Conservation (phyloP, 495 filamentous ascomycete genomes). For the Bacidia rubella region DNA sequence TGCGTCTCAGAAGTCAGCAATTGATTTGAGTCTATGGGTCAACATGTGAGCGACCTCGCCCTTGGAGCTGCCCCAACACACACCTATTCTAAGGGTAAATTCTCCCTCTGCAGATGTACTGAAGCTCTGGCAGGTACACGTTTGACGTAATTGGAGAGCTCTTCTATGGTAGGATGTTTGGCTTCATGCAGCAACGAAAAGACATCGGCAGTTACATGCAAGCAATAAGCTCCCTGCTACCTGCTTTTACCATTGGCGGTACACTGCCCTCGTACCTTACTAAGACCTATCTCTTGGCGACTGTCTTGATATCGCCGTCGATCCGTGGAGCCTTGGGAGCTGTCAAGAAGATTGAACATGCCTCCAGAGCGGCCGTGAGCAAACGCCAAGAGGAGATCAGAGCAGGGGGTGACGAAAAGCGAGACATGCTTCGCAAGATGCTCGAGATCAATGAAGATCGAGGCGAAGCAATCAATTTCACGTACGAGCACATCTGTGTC, state of each 20-base stretch:
- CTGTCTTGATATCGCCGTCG: conserved; percentile 7
- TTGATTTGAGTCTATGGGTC: conserved; percentile 19
- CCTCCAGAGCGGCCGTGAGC: conserved; percentile 11
- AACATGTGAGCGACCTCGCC: conserved; percentile 11
- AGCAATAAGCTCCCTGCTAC: conserved; percentile 19
- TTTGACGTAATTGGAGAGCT: conserved; percentile 28
- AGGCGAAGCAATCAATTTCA: conserved; percentile 11
- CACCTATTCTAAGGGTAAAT: background rate
- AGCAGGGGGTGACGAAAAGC: background rate
- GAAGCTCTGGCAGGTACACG: conserved; percentile 18
- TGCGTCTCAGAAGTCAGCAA: conserved; percentile 12
- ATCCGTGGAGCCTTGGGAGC: conserved; percentile 14
- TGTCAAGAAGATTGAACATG: conserved; percentile 11
- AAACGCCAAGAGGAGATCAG: conserved; percentile 4
- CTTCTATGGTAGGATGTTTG: conserved; percentile 27
- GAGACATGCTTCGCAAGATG: conserved; percentile 11
- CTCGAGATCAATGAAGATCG: conserved; percentile 9
- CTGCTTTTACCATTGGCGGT: conserved; percentile 14
- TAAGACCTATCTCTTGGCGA: conserved; percentile 10
- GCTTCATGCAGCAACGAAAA: conserved; percentile 21
- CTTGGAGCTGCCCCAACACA: too few relatives aligned
- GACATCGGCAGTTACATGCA: conserved; percentile 21
- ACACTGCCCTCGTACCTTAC: conserved; percentile 15
- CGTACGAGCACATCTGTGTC: conserved; percentile 4
- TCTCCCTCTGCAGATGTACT: background rate